These are phyloP conservation scores for Ramularia endophylla DNA, from an alignment of 2,329 filamentous ascomycete species.

Conservation along the genomic window DNA sequence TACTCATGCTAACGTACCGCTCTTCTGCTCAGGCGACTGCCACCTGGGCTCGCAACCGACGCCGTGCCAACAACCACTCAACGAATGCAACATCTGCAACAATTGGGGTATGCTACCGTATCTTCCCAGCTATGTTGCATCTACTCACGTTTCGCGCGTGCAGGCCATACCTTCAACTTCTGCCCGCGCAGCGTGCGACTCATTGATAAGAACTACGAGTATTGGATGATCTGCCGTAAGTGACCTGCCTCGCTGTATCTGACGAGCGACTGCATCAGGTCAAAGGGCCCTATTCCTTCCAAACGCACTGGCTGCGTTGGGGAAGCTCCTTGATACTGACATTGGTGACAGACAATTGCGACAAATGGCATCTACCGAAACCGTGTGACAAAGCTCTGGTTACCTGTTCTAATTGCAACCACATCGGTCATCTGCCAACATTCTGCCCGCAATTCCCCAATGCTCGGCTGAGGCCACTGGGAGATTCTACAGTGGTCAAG, in stretches of 20 bases:
- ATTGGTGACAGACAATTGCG: constrained; percentile 16
- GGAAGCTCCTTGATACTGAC: no score
- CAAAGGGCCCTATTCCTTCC: no score
- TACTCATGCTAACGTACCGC: background rate
- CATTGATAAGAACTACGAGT: constrained; percentile 13
- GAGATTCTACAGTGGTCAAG: background rate
- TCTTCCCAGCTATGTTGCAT: no score
- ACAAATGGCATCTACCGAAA: constrained; percentile 22
- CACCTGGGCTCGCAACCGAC: constrained; percentile 17
- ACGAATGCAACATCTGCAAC: constrained; percentile 16
- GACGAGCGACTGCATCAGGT: background rate
- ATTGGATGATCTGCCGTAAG: constrained; percentile 15
- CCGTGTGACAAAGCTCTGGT: constrained; percentile 12
- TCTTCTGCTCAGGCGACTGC: constrained; percentile 18
- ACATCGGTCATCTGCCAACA: constrained; percentile 17
- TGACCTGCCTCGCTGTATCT: background rate
- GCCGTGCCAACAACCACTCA: constrained; percentile 14
- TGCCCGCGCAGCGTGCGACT: constrained; percentile 15
- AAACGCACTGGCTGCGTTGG: no score
- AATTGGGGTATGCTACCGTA: constrained; percentile 8
- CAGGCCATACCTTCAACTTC: constrained; percentile 16
- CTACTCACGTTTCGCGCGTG: constrained; percentile 7
- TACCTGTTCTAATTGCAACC: constrained; percentile 15
- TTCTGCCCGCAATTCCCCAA: constrained; percentile 19
- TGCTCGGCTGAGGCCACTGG: constrained; percentile 1